phyloP scores from a whole-genome alignment of 352 stramenopile species.

The Phytophthora podocarpi region DNA sequence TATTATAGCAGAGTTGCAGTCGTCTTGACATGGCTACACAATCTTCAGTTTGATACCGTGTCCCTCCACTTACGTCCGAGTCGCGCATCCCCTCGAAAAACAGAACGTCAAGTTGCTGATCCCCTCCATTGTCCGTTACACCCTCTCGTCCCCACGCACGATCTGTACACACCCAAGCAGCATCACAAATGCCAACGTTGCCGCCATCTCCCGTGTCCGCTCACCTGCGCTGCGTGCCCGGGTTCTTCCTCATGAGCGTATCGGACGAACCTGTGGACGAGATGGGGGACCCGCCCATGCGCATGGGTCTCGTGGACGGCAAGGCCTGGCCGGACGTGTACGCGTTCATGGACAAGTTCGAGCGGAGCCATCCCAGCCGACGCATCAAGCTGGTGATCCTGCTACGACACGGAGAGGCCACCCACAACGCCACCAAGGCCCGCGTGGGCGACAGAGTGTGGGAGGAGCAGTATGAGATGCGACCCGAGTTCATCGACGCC shows the following conservation, averaged over 20 bases:
- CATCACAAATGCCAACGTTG: background rate
- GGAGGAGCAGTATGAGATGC: conserved; percentile 58
- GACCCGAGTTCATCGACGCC: conserved; percentile 60
- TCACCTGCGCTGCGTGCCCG: conserved; percentile 39
- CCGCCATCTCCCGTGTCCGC: background rate
- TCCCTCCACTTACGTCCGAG: background rate
- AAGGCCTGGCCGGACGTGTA: conserved; percentile 49
- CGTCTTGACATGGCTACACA: conserved; percentile 6
- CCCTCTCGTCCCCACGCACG: conserved; percentile 23
- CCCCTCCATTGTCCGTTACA: conserved; percentile 14
- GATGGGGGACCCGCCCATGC: conserved; percentile 36
- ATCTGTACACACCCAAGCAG: too few relatives aligned
- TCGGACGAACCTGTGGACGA: conserved; percentile 37
- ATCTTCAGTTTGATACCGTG: conserved; percentile 6
- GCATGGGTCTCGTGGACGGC: conserved; percentile 49
- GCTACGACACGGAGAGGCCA: conserved; percentile 67
- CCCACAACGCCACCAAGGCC: conserved; percentile 69
- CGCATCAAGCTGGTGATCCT: conserved; percentile 64
- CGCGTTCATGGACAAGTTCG: conserved; percentile 36
- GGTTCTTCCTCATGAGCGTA: conserved; percentile 52
- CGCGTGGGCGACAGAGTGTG: conserved; percentile 57
- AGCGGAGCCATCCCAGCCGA: conserved; percentile 15
- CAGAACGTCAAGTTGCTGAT: conserved; percentile 10
- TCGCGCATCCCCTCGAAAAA: conserved; percentile 10
- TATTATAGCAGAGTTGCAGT: too few relatives aligned